Percentiles rank a stretch among this genome's conserved stretches.
Evolutionary conservation across 305 asterid genomes (phyloP).

Genomic region (Lippia alba): DNA sequence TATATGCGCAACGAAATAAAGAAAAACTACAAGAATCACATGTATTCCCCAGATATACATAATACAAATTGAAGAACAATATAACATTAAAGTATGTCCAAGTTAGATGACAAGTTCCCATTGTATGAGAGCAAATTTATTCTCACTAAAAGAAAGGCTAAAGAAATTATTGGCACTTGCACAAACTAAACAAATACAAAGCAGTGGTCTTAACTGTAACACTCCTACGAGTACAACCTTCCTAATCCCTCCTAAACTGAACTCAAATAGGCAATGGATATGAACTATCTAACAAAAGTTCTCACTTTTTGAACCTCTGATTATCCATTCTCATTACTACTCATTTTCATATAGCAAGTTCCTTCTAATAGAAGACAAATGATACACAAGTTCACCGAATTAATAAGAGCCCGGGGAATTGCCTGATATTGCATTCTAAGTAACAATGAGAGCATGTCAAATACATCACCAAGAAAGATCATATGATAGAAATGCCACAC

Average conservation of each 20-base stretch:
- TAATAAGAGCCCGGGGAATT: background rate
- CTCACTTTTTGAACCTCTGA: background rate
- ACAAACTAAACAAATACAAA: constrained; percentile 1
- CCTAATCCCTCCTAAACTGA: too few species aligned
- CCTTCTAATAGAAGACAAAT: background rate
- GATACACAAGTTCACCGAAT: background rate
- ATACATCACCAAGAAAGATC: constrained; percentile 20
- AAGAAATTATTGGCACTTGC: constrained; percentile 4
- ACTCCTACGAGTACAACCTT: too few species aligned
- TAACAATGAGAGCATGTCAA: background rate
- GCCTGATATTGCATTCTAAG: background rate
- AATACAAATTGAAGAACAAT: too few species aligned
- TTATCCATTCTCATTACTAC: constrained; percentile 4
- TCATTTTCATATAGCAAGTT: background rate
- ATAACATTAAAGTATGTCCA: too few species aligned
- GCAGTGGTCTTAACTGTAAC: background rate
- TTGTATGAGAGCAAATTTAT: background rate
- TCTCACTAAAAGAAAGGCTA: background rate
- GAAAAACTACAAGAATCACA: background rate
- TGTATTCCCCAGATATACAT: background rate
- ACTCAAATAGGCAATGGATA: background rate
- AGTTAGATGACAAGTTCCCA: too few species aligned
- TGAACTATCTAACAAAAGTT: background rate
- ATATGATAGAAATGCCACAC: constrained; percentile 37
- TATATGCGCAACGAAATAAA: constrained; percentile 18